Conservation (phyloP, 441 rosid genomes). For the Capsella rubella region DNA sequence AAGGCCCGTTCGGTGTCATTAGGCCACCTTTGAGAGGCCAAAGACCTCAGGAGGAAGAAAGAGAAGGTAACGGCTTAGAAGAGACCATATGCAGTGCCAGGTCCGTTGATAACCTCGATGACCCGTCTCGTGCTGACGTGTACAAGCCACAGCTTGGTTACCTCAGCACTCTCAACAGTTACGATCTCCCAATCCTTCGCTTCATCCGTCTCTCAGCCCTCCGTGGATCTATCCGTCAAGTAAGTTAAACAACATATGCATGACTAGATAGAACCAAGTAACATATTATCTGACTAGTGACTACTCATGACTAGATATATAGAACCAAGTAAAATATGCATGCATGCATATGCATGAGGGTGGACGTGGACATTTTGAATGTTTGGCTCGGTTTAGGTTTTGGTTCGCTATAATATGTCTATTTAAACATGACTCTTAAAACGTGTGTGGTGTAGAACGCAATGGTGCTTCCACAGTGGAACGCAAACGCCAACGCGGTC, state of each 20-base stretch:
- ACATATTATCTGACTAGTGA: too few species aligned
- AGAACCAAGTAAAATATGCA: neutral
- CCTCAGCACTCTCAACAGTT: slow-evolving; percentile 53
- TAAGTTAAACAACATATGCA: slow-evolving; percentile 32
- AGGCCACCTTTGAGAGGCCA: slow-evolving; percentile 36
- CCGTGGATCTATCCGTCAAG: slow-evolving; percentile 56
- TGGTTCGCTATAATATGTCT: neutral
- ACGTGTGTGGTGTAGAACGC: slow-evolving; percentile 39
- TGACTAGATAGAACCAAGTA: neutral
- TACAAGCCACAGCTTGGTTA: slow-evolving; percentile 62
- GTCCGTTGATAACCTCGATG: slow-evolving; percentile 47
- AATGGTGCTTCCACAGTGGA: slow-evolving; percentile 69
- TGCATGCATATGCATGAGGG: neutral
- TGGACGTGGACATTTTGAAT: neutral
- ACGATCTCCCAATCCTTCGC: slow-evolving; percentile 54
- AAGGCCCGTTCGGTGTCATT: slow-evolving; percentile 31
- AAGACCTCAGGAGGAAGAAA: slow-evolving; percentile 2
- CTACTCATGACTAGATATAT: too few species aligned
- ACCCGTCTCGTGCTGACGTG: slow-evolving; percentile 54
- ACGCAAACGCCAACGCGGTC: slow-evolving; percentile 67
- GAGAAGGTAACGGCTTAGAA: slow-evolving; percentile 51
- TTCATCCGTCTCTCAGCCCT: slow-evolving; percentile 58
- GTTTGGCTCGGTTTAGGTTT: neutral
- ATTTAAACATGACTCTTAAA: neutral
- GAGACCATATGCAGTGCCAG: slow-evolving; percentile 61